Evolutionary conservation across 2,329 filamentous ascomycete species (phyloP), one percentile per base, ranked within the genome.

Genomic region (Diplodia sapinea): DNA sequence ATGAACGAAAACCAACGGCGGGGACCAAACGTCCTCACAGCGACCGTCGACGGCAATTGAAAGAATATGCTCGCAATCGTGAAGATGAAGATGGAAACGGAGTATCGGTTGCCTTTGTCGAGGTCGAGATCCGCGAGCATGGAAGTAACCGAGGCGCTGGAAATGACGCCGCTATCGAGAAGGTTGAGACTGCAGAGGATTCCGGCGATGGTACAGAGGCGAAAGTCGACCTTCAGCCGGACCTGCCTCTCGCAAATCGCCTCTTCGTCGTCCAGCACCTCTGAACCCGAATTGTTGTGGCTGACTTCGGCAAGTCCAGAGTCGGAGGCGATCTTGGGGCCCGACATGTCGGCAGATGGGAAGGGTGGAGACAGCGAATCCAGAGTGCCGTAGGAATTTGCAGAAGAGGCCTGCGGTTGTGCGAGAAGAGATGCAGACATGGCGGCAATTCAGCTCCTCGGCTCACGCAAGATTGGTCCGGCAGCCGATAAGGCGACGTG

Each of bases 71-170:
- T 88, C 5, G 88, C 83, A 66, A 91, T 84, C 11, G 89, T 91
- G 77, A 91, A 91, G 74, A 91, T 90, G 79, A 91, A 89, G 68
- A 92, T 91, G 26, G 88, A 85, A 4, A 91, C 85, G 1, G 87
- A 89, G 71, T 89, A 92, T 49, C 89, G 83, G 70, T 89, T 87
- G 26, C 89, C 89, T 51, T 80, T 74, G 11, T 86, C 83, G 13
- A 92, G 80, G 17, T 84, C 83, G 51, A 92, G 81, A 73, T 92
- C 89, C 12, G 79, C 73, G 56, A 88, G 82, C 86, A 91, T 90
- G 31, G 84, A 88, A 0, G 89, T 91, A 11, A 91, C 89, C 1
- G 88, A 88, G 0, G 89, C 90, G 7, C 86, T 88, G 1, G 87
- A 89, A 67, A 92, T 88, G 71, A 92, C 89, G 50, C 88, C 89